Evolutionary conservation across 2,329 filamentous ascomycete species (phyloP).

Genomic region (Lasiodiplodia hormozganensis): DNA sequence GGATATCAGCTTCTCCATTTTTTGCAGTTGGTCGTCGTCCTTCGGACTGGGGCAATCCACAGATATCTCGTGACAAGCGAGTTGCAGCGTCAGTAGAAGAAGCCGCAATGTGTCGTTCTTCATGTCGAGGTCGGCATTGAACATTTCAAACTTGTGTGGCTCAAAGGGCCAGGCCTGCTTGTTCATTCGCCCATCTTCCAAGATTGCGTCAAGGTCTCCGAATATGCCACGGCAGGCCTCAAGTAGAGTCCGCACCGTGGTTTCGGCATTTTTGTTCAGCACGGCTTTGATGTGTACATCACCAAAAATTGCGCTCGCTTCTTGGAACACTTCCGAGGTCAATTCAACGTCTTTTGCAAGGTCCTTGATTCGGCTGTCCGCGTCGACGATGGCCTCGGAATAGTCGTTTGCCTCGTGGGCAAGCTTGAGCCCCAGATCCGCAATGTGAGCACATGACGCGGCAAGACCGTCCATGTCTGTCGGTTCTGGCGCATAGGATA

Average conservation of each 20-base stretch:
- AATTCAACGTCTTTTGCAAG: slow-evolving; percentile 6
- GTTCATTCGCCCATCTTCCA: neutral
- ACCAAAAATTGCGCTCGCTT: neutral
- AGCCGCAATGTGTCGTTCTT: slow-evolving; percentile 9
- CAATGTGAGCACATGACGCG: neutral
- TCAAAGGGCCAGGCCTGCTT: neutral
- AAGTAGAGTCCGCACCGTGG: neutral
- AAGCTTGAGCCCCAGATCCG: neutral
- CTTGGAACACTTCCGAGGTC: slow-evolving; percentile 8
- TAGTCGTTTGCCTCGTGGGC: neutral
- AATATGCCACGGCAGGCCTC: slow-evolving; percentile 2
- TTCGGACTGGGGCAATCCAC: neutral
- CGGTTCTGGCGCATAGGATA: neutral
- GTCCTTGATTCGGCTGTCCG: slow-evolving; percentile 1
- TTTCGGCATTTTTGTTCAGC: neutral
- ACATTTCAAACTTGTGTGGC: neutral
- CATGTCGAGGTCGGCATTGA: slow-evolving; percentile 9
- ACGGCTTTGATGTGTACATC: neutral
- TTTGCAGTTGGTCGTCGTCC: neutral
- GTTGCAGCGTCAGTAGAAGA: neutral
- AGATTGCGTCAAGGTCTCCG: neutral
- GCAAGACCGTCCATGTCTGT: neutral
- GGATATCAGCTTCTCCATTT: neutral
- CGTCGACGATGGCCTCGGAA: neutral
- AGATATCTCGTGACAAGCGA: neutral